phyloP scores from a whole-genome alignment of 768 basidiomycete species.

The Russula compacta region DNA sequence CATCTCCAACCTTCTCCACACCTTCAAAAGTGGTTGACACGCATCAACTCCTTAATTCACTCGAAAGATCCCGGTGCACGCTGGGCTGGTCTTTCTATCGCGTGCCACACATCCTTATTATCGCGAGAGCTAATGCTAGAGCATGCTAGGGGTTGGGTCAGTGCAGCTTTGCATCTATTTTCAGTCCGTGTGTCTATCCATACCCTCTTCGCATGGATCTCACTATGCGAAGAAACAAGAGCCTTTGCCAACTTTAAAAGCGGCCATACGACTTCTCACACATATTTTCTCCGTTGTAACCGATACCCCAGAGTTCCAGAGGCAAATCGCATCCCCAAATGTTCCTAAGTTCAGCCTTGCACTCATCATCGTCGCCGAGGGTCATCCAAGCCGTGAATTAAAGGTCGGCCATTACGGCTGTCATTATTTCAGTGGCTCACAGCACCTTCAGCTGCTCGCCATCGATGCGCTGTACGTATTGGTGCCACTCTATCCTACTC shows the following conservation, averaged over 20 bases:
- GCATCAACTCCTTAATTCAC: constrained; percentile 64
- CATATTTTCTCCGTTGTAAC: constrained; percentile 51
- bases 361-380: constrained; percentile 48
- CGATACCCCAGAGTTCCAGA: constrained; percentile 69
- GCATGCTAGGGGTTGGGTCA: constrained; percentile 64
- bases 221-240: constrained; percentile 53
- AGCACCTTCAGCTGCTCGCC: constrained; percentile 33
- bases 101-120: constrained; percentile 50
- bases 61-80: constrained; percentile 68
- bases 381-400: constrained; percentile 39
- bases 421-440: neutral
- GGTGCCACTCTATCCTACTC: constrained; percentile 56
- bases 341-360: constrained; percentile 61
- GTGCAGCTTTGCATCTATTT: constrained; percentile 51
- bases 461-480: constrained; percentile 45
- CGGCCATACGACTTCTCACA: constrained; percentile 53
- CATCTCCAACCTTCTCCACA: constrained; percentile 55
- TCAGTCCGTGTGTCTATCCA: constrained; percentile 45
- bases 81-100: constrained; percentile 75
- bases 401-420: constrained; percentile 35
- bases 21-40: constrained; percentile 64
- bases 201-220: constrained; percentile 23
- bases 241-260: constrained; percentile 47
- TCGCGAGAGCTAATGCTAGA: constrained; percentile 59
- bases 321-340: constrained; percentile 65